Percentiles rank a stretch among this genome's conserved stretches.
These are phyloP conservation scores for Phytophthora sp. DNA, from an alignment of 352 stramenopile genomes.

Conservation along the genomic window DNA sequence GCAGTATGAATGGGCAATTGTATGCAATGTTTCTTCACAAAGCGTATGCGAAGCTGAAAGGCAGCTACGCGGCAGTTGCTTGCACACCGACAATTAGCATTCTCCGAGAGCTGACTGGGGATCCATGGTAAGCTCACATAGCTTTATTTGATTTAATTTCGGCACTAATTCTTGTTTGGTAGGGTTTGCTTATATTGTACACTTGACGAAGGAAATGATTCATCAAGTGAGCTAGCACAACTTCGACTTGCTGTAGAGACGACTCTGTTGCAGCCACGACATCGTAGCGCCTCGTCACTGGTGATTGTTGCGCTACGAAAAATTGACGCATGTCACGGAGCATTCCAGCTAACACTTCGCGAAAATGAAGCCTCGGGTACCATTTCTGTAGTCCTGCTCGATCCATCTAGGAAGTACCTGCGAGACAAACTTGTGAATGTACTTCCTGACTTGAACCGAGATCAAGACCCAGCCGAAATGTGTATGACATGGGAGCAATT, in stretches of 20 bases:
- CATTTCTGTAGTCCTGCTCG: slow-evolving; percentile 10
- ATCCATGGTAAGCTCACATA: slow-evolving; percentile 44
- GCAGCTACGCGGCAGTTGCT: slow-evolving; percentile 38
- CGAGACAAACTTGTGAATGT: background rate
- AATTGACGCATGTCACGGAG: slow-evolving; percentile 33
- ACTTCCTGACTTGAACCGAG: slow-evolving; percentile 8
- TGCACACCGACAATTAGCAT: slow-evolving; percentile 35
- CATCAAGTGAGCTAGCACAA: background rate
- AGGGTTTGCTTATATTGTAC: slow-evolving; percentile 25
- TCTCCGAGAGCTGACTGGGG: slow-evolving; percentile 51
- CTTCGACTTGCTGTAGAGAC: slow-evolving; percentile 8
- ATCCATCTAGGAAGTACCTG: slow-evolving; percentile 7
- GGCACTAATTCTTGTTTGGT: background rate
- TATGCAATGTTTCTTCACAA: slow-evolving; percentile 60
- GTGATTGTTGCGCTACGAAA: slow-evolving; percentile 37
- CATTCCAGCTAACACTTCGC: slow-evolving; percentile 27
- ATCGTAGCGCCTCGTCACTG: background rate
- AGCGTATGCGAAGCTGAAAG: slow-evolving; percentile 60
- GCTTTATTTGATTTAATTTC: background rate
- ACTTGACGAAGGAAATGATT: background rate
- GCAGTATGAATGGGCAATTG: slow-evolving; percentile 31
- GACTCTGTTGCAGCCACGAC: background rate
- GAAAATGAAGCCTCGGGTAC: slow-evolving; percentile 2
- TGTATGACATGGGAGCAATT: slow-evolving; percentile 33
- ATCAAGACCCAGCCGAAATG: slow-evolving; percentile 6